Evolutionary conservation across 2,329 filamentous ascomycete species (phyloP).

Genomic region (Diplodia seriata): DNA sequence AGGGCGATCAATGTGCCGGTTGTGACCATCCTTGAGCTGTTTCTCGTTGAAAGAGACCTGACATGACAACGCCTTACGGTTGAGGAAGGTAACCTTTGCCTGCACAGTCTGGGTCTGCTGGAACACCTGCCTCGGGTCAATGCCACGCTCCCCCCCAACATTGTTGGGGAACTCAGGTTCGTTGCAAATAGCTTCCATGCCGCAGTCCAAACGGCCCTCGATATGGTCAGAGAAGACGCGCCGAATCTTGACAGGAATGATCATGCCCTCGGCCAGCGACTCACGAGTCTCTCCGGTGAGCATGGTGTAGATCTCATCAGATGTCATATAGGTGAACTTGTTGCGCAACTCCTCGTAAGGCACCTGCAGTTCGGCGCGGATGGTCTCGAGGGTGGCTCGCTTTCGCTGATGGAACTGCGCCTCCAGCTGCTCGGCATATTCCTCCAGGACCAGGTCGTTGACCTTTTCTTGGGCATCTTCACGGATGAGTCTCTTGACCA

Average conservation of each 20-base stretch:
- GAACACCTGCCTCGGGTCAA: conserved; percentile 68
- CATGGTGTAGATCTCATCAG: conserved; percentile 92
- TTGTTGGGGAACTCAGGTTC: conserved; percentile 79
- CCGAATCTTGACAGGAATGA: conserved; percentile 86
- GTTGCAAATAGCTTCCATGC: conserved; percentile 87
- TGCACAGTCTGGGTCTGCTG: conserved; percentile 82
- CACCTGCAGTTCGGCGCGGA: conserved; percentile 88
- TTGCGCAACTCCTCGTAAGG: conserved; percentile 94
- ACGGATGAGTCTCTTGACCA: conserved; percentile 93
- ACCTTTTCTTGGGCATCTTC: conserved; percentile 94
- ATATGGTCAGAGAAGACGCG: conserved; percentile 91
- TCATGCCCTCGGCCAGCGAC: conserved; percentile 86
- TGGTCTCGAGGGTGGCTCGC: conserved; percentile 93
- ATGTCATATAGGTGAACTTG: conserved; percentile 72
- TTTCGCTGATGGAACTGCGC: conserved; percentile 93
- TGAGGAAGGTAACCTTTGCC: conserved; percentile 86
- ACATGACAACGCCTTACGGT: conserved; percentile 82
- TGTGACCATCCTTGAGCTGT: conserved; percentile 74
- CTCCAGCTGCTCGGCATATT: conserved; percentile 95
- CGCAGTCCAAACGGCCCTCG: conserved; percentile 91
- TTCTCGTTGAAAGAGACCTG: conserved; percentile 87
- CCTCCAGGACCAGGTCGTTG: conserved; percentile 93
- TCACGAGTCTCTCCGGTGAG: conserved; percentile 91
- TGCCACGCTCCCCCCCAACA: conserved; percentile 65
- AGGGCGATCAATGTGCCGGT: conserved; percentile 72